These are phyloP conservation scores for Ustilago crameri DNA, from an alignment of 1,284 basidiomycete genomes.

Conservation along the genomic window DNA sequence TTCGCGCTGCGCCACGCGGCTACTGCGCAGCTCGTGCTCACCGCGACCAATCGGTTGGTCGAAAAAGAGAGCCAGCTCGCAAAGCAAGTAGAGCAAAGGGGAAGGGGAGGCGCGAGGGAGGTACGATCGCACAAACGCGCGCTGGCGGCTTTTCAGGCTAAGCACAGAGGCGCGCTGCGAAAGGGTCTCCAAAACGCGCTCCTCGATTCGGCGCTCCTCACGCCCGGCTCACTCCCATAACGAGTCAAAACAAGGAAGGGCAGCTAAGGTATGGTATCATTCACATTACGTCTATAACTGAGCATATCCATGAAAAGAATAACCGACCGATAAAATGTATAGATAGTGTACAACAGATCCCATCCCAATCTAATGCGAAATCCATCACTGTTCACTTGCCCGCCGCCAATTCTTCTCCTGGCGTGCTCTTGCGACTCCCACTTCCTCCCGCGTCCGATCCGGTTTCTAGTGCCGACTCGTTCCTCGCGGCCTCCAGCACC, in stretches of 20 bases:
- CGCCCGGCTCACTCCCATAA: neutral
- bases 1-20: conserved; percentile 6
- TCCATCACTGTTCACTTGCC: too few relatives aligned
- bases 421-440: conserved; percentile 16
- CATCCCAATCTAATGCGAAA: neutral
- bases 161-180: neutral
- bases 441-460: conserved; percentile 16
- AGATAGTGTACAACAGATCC: too few relatives aligned
- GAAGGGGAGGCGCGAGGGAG: too few relatives aligned
- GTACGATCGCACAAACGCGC: too few relatives aligned
- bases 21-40: neutral
- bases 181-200: conserved; percentile 22
- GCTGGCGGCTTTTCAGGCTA: neutral
- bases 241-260: too few relatives aligned
- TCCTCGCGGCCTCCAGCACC: conserved; percentile 19
- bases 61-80: conserved; percentile 6
- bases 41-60: neutral
- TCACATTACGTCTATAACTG: too few relatives aligned
- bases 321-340: too few relatives aligned
- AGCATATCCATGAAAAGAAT: too few relatives aligned
- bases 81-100: too few relatives aligned
- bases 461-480: conserved; percentile 31
- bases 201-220: conserved; percentile 9
- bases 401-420: conserved; percentile 12
- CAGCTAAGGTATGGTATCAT: too few relatives aligned